Evolutionary conservation across 1,139 yeast species (phyloP), one percentile per base, ranked within the genome.

Genomic region (Wickerhamomyces sp.): DNA sequence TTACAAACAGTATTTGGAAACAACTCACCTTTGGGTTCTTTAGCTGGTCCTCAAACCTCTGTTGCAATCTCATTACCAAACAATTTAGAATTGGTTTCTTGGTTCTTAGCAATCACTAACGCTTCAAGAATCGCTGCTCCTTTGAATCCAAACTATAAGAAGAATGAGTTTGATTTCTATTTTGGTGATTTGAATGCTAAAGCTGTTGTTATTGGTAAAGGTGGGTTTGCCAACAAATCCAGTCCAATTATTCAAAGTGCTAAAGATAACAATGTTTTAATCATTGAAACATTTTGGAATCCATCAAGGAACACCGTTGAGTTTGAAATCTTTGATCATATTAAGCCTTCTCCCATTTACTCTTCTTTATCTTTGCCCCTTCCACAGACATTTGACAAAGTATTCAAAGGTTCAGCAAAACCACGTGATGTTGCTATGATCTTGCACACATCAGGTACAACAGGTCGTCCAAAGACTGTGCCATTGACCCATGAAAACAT

Each of bases 381-480:
- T 16, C 60, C 55, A 41, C 37, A 49, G 26, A 62, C 62, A 40
- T 44, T 38, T 17, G 24, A 37, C 7, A 36, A 38, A 1, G 45
- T 35, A 16, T 59, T 69, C 40, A 70, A 74, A 11, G 68, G 72
- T 3, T 58, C 57, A 30, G 68, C 71, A 9, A 44, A 55, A 19
- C 64, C 72, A 2, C 61, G 67, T 31, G 77, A 76, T 40, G 66
- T 74, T 23, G 85, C 85, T 3, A 59, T 79, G 54, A 74, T 79
- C 20, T 59, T 79, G 31, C 86, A 79, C 54, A 79, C 86, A 8
- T 72, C 80, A 33, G 87, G 87, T 30, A 79, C 86, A 12, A 79
- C 86, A 3, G 84, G 86, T 5, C 67, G 78, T 32, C 86, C 86
- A 33, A 79, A 79, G 53, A 79, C 83, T 5, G 86, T 79, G 3